Percentiles rank a stretch among this genome's conserved stretches.
Conservation (phyloP, 2,329 filamentous ascomycete genomes). For the Pseudocercospora eumusae region DNA sequence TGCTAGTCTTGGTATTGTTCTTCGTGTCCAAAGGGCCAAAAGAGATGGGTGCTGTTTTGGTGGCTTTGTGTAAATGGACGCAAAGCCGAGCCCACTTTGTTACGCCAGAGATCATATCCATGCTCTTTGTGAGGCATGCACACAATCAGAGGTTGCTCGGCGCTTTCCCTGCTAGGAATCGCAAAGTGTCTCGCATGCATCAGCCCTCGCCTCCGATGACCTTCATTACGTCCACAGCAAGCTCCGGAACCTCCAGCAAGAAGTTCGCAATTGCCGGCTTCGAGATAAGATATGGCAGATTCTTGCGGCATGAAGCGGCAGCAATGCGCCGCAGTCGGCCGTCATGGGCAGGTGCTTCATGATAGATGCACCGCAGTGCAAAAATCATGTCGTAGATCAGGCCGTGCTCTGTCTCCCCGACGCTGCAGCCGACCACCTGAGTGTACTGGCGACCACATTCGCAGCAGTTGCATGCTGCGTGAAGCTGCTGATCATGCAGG, state of each 20-base stretch:
- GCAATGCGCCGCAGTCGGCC: neutral
- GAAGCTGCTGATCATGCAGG: neutral
- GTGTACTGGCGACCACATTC: neutral
- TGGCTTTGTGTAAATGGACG: too few relatives aligned
- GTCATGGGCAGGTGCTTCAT: neutral
- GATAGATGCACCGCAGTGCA: constrained; percentile 6
- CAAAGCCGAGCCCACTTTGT: too few relatives aligned
- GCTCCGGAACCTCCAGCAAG: constrained; percentile 9
- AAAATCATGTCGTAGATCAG: neutral
- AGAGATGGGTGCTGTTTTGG: too few relatives aligned
- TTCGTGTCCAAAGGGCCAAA: too few relatives aligned
- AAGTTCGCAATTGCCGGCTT: constrained; percentile 3
- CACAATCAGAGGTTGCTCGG: too few relatives aligned
- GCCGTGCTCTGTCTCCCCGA: neutral
- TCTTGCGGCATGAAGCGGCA: neutral
- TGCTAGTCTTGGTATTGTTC: too few relatives aligned
- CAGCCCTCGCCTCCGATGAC: neutral
- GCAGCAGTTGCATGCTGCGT: neutral
- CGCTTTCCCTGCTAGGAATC: too few relatives aligned
- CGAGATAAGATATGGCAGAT: neutral
- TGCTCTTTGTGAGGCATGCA: too few relatives aligned
- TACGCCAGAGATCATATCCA: too few relatives aligned
- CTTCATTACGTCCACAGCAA: neutral
- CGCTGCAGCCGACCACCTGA: neutral
- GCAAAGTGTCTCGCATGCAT: too few relatives aligned